Evolutionary conservation across 2,329 filamentous ascomycete species (phyloP), one percentile per base, ranked within the genome.

Genomic region (Colletotrichum brevisporum): DNA sequence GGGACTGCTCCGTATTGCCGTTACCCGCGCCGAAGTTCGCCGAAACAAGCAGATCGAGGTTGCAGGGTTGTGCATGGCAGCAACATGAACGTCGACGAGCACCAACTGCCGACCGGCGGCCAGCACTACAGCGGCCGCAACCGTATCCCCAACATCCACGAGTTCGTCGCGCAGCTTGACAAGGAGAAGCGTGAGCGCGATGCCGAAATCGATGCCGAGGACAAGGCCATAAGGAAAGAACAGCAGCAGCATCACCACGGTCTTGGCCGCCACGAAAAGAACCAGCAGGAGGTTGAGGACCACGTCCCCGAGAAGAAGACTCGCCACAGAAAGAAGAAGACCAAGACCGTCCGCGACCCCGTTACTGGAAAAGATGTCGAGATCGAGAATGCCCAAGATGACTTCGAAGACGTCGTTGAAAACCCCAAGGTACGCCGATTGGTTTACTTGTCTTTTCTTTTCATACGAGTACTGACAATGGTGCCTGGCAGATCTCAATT

Each of bases 331-430:
- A 82, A 73, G 52, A 81, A 82, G 56, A 78, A 83, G 65, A 90
- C 94, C 43, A 94, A 93, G 18, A 83, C 79, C 8, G 95, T 97
- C 52, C 94, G 92, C 1, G 95, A 98, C 78, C 95, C 95, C 0
- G 93, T 94, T 0, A 98, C 95, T 0, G 94, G 94, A 21, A 92
- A 90, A 59, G 87, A 97, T 72, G 92, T 98, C 21, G 88, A 92
- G 71, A 97, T 98, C 71, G 92, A 94, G 73, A 93, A 97, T 81
- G 90, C 92, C 21, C 89, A 93, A 75, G 85, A 91, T 62, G 86
- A 91, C 53, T 83, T 92, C 74, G 87, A 93, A 80, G 87, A 92
- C 51, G 83, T 89, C 3, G 92, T 91, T 0, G 89, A 93, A 58
- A 86, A 97, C 68, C 94, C 94, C 1, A 84, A 86, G 79, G 91